Percentiles rank a stretch among this genome's conserved stretches.
Evolutionary conservation across 2,329 filamentous ascomycete species (phyloP).

Genomic region (Calonectria hawksworthii): DNA sequence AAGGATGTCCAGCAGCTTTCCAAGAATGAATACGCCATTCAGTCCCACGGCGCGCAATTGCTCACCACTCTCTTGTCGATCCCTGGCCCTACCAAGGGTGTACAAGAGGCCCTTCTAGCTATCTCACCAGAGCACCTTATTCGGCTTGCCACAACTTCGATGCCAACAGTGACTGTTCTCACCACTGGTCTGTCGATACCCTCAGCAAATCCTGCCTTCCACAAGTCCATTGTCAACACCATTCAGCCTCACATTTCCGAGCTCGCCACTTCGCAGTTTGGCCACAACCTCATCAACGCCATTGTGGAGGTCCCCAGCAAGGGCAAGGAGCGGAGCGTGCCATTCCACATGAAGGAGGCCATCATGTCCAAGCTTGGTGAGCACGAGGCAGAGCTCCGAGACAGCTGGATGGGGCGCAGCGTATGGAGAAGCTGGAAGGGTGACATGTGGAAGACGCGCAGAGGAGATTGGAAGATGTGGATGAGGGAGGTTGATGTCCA

Average conservation of each 20-base stretch:
- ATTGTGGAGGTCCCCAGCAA: conserved; percentile 65
- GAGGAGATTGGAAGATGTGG: conserved; percentile 70
- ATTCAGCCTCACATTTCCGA: conserved; percentile 60
- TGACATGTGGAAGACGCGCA: conserved; percentile 68
- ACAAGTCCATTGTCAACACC: conserved; percentile 66
- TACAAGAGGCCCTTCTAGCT: conserved; percentile 79
- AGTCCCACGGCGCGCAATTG: conserved; percentile 83
- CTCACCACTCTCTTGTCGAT: conserved; percentile 84
- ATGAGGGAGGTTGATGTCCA: conserved; percentile 62
- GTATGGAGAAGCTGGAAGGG: conserved; percentile 72
- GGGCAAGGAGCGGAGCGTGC: conserved; percentile 62
- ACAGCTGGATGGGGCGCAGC: conserved; percentile 67
- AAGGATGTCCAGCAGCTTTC: conserved; percentile 55
- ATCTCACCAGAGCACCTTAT: conserved; percentile 70
- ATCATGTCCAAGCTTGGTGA: conserved; percentile 64
- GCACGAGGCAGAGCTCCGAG: conserved; percentile 64
- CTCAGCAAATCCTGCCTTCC: conserved; percentile 65
- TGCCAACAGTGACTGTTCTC: conserved; percentile 64
- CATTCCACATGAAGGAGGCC: conserved; percentile 71
- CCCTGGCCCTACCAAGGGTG: conserved; percentile 77
- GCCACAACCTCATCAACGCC: conserved; percentile 65
- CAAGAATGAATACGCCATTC: conserved; percentile 70
- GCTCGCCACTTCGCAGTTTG: conserved; percentile 64
- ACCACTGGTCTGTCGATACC: conserved; percentile 64
- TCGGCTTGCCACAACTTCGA: conserved; percentile 72